phyloP scores from a whole-genome alignment of 2,329 filamentous ascomycete species.

The Endocalyx cinctus region DNA sequence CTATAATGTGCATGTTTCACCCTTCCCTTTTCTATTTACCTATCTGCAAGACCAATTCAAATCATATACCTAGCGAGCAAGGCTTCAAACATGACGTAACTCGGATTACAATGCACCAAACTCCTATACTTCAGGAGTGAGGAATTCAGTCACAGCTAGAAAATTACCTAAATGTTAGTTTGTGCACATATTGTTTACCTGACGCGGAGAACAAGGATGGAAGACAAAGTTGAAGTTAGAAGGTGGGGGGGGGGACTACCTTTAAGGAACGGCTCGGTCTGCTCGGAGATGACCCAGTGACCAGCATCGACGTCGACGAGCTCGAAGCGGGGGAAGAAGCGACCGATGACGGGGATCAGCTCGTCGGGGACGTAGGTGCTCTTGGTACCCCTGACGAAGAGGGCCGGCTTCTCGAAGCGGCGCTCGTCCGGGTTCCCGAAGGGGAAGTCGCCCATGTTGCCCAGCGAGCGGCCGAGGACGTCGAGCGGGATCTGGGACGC shows the following conservation, averaged over 20 bases:
- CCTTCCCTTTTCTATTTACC: too few species aligned
- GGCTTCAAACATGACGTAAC: too few species aligned
- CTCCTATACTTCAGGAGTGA: constrained; percentile 45
- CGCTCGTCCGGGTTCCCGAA: constrained; percentile 66
- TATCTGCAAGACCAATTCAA: too few species aligned
- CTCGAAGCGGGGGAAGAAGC: constrained; percentile 76
- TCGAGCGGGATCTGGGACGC: constrained; percentile 67
- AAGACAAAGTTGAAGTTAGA: neutral
- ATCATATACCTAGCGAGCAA: too few species aligned
- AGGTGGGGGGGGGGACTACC: constrained; percentile 43
- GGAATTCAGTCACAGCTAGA: constrained; percentile 60
- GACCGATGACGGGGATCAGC: constrained; percentile 69
- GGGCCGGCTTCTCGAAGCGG: constrained; percentile 69
- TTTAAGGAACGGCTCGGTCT: constrained; percentile 71
- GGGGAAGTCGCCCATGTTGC: constrained; percentile 83
- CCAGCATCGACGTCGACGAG: constrained; percentile 72
- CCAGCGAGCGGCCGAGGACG: constrained; percentile 62
- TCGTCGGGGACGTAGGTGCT: constrained; percentile 81
- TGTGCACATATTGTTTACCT: too few species aligned
- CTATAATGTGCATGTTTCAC: too few species aligned
- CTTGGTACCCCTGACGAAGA: constrained; percentile 75
- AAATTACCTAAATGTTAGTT: too few species aligned
- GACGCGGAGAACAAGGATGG: neutral
- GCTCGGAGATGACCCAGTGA: constrained; percentile 88
- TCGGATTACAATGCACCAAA: too few species aligned